Evolutionary conservation across 257 asterid genomes (phyloP).

Genomic region (Marsdenia floribunda): DNA sequence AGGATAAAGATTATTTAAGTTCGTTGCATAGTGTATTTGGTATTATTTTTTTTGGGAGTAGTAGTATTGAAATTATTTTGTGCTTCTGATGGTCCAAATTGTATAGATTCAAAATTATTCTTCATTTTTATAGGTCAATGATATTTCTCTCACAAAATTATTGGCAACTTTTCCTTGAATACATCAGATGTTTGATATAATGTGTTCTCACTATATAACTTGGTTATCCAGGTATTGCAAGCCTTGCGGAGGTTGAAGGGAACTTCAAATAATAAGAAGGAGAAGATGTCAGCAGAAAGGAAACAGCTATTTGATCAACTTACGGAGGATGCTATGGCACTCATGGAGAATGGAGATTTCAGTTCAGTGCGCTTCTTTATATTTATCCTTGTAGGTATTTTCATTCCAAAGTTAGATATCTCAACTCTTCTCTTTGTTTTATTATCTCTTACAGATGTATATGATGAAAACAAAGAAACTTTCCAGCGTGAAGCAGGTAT

Average conservation of each 20-base stretch:
- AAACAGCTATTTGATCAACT: constrained; percentile 81
- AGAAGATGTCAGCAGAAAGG: constrained; percentile 77
- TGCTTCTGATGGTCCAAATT: neutral
- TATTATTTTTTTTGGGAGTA: neutral
- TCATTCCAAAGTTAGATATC: neutral
- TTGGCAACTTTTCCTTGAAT: neutral
- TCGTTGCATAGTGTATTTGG: neutral
- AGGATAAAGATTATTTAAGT: neutral
- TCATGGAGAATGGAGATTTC: constrained; percentile 91
- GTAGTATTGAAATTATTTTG: neutral
- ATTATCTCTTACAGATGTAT: constrained; percentile 59
- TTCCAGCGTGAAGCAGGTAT: constrained; percentile 94
- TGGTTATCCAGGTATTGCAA: constrained; percentile 56
- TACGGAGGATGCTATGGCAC: constrained; percentile 91
- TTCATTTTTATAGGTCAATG: constrained; percentile 6
- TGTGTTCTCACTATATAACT: neutral
- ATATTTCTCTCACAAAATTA: neutral
- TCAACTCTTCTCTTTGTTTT: constrained; percentile 6
- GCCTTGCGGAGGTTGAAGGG: constrained; percentile 96
- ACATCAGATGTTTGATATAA: neutral
- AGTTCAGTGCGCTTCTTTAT: constrained; percentile 43
- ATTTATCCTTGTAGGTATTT: constrained; percentile 1
- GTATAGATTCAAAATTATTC: neutral
- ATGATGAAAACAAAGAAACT: constrained; percentile 82
- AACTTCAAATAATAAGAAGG: constrained; percentile 65